Conservation (phyloP, 306 rosid species). For the Psophocarpus tetragonolobus region DNA sequence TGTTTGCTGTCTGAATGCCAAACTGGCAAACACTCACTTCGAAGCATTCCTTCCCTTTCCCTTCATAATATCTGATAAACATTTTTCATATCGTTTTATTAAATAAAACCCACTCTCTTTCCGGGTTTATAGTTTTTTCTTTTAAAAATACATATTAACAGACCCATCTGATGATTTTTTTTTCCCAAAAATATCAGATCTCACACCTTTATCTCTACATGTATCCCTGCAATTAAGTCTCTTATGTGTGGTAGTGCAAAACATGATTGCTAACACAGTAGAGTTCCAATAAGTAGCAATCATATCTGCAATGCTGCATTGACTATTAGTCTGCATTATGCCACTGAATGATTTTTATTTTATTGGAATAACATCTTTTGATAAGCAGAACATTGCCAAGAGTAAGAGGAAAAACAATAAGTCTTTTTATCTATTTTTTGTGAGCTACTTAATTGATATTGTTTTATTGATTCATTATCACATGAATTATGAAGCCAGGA, state of each 20-base stretch:
- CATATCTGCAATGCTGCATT: background rate
- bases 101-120: background rate
- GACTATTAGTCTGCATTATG: constrained; percentile 3
- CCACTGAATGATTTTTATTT: background rate
- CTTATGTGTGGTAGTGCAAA: background rate
- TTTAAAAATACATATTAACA: background rate
- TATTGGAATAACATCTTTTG: constrained; percentile 7
- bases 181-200: background rate
- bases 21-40: background rate
- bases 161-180: background rate
- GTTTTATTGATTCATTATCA: constrained; percentile 49
- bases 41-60: background rate
- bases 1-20: background rate
- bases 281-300: background rate
- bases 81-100: background rate
- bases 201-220: background rate
- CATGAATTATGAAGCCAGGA: constrained; percentile 89
- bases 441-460: constrained; percentile 29
- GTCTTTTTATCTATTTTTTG: background rate
- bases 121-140: background rate
- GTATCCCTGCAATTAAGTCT: background rate
- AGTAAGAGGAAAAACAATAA: background rate
- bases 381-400: background rate
- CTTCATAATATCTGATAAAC: background rate
- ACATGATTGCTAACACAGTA: background rate